Conservation (phyloP, 2,329 filamentous ascomycete genomes). For the Fusarium sp. region DNA sequence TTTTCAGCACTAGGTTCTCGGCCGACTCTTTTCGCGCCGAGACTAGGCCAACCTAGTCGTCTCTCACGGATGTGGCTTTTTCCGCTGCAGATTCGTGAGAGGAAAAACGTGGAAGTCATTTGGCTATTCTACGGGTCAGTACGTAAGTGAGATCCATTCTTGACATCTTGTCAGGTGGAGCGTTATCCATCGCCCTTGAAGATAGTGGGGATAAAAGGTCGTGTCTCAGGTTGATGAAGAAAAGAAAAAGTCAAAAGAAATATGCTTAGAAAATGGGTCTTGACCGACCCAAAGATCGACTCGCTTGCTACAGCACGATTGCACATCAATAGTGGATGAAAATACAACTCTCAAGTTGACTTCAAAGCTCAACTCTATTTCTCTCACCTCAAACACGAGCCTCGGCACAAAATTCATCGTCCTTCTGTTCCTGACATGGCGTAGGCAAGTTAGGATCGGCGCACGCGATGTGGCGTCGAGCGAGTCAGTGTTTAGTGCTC, state of each 20-base stretch:
- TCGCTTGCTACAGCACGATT: background rate
- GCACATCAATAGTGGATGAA: constrained; percentile 13
- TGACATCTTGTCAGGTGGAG: background rate
- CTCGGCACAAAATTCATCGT: background rate
- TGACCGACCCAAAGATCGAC: background rate
- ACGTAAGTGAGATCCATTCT: background rate
- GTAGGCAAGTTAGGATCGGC: background rate
- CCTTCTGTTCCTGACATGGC: background rate
- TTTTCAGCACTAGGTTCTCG: background rate
- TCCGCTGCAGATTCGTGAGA: background rate
- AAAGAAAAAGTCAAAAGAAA: background rate
- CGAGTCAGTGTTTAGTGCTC: constrained; percentile 11
- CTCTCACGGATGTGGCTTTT: background rate
- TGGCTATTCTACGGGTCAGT: background rate
- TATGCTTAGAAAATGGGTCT: constrained; percentile 21
- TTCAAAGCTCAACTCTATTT: background rate
- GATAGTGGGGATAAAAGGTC: background rate
- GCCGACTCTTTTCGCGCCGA: background rate
- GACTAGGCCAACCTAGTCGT: background rate
- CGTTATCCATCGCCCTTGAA: background rate
- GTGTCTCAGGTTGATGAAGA: background rate
- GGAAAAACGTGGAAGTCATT: background rate
- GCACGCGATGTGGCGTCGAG: background rate
- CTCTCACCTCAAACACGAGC: background rate
- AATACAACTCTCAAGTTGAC: background rate